Evolutionary conservation across 176 grass and related monocot species (phyloP), one percentile per base, ranked within the genome.

Genomic region (Metroxylon sagu): DNA sequence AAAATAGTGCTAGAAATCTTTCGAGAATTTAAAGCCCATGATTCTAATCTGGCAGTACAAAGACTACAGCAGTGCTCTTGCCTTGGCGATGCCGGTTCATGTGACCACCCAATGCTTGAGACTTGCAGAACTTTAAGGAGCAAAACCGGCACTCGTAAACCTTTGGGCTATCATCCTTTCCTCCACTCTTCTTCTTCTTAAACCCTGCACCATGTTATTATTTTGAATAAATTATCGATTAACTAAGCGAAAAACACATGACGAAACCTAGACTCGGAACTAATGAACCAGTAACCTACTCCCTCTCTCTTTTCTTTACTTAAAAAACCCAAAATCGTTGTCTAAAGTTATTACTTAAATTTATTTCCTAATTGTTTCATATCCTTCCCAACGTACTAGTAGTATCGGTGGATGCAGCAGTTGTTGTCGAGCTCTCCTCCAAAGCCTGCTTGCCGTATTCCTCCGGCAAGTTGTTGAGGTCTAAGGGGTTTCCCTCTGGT

Each of bases 81-180:
- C 94, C 94, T 89, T 89, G 94, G 4, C 94, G 82, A 71, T 98
- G 94, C 50, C 94, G 71, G 68, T 98, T 98, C 94, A 98, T 98
- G 74, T 98, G 94, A 61, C 94, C 94, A 4, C 94, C 94, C 29
- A 98, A 78, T 26, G 94, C 94, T 83, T 98, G 94, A 59, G 94
- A 98, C 57, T 98, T 98, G 71, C 82, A 61, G 62, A 98, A 98
- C 79, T 89, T 98, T 43, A 98, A 82, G 64, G 94, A 89, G 64
- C 94, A 98, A 79, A 98, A 98, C 30, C 94, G 63, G 70, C 94
- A 98, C 65, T 98, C 79, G 26, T 98, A 98, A 16, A 89, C 79
- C 79, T 89, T 98, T 18, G 64, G 70, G n/a, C 69, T 55, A n/a
- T 74, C 88, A 31, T 89, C 88, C 55, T 93, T 98, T 56, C 71